Evolutionary conservation across 495 filamentous ascomycete genomes (phyloP), one percentile per base, ranked within the genome.

Genomic region (Chaetomidium leptoderma): DNA sequence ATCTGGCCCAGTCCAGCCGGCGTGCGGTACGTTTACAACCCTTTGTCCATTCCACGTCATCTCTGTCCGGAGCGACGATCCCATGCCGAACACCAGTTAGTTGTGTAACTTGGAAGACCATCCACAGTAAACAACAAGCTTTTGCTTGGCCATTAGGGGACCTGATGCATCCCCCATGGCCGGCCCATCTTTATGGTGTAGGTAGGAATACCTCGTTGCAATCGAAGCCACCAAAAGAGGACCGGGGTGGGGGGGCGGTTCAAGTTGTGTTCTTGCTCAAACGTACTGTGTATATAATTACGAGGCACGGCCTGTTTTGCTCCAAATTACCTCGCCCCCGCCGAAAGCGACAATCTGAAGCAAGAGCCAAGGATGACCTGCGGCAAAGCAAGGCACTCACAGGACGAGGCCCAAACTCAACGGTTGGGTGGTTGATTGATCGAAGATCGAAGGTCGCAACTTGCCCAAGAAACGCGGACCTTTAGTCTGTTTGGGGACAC

Each of bases 301-400:
- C 40, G 48, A n/a, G n/a, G 40, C 56, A 45, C 37, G 13, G 36
- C 39, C 26, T 44, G 16, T 27, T 46, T 35, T 36, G 33, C 33
- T 24, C n/a, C 4, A n/a, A n/a, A n/a, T n/a, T 19, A 14, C 17
- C 11, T 19, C 21, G 16, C 21, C n/a, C 47, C 24, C 17, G 37
- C 17, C n/a, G 14, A 51, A 47, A 27, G 33, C 49, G 24, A 59
- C 40, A 8, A 14, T 53, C 5, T 39, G 49, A 53, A 42, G 40
- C 40, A 59, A 33, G 30, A 53, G 27, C 29, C 19, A 59, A 32
- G 16, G 21, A 37, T 26, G 16, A 13, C 21, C 8, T 27, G 43
- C 21, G 47, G 57, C 57, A 52, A 52, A 58, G 55, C 37, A 58
- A 52, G 55, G 55, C 46, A 58, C 13, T 37, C n/a, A 14, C 5